These are phyloP conservation scores for Trichosporon sp. DNA, from an alignment of 1,284 basidiomycete genomes.

Conservation along the genomic window DNA sequence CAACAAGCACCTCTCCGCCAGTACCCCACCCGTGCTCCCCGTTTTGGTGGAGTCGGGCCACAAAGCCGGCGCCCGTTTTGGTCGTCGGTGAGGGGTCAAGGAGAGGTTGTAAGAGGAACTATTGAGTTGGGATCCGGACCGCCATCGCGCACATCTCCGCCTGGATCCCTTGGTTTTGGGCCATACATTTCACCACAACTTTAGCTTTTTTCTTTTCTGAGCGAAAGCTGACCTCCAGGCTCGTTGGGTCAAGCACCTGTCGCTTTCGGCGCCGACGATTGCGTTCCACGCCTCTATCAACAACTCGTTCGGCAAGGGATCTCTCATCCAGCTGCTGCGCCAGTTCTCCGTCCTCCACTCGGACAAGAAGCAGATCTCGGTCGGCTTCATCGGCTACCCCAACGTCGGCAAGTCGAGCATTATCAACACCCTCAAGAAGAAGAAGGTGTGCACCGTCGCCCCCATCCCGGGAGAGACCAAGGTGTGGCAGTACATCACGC, in stretches of 20 bases:
- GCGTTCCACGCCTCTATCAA: conserved; percentile 99
- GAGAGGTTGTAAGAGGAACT: conserved; percentile 48
- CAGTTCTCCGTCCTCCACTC: conserved; percentile 97
- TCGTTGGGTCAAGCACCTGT: conserved; percentile 94
- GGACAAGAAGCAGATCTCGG: conserved; percentile 99
- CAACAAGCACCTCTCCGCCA: conserved; percentile 59
- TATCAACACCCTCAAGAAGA: conserved; percentile 98
- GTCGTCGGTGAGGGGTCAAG: conserved; percentile 51
- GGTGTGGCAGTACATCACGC: conserved; percentile 99
- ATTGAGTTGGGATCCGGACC: conserved; percentile 58
- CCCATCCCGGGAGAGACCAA: conserved; percentile 99
- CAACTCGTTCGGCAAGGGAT: conserved; percentile 98
- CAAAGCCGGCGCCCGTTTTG: conserved; percentile 52
- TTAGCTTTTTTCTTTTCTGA: conserved; percentile 15
- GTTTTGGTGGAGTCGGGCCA: conserved; percentile 46
- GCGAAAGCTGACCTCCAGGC: conserved; percentile 64
- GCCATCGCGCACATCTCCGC: conserved; percentile 36
- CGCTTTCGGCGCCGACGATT: conserved; percentile 90
- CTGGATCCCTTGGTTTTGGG: conserved; percentile 59
- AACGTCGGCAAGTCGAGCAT: conserved; percentile 97
- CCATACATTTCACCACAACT: conserved; percentile 39
- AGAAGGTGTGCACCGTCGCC: conserved; percentile 96
- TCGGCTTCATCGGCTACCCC: conserved; percentile 97
- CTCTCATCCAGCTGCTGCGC: conserved; percentile 92
- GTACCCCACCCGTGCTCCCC: conserved; percentile 56